These are phyloP conservation scores for Tylopilus cervinicoccineus DNA, from an alignment of 768 basidiomycete species.

Conservation along the genomic window DNA sequence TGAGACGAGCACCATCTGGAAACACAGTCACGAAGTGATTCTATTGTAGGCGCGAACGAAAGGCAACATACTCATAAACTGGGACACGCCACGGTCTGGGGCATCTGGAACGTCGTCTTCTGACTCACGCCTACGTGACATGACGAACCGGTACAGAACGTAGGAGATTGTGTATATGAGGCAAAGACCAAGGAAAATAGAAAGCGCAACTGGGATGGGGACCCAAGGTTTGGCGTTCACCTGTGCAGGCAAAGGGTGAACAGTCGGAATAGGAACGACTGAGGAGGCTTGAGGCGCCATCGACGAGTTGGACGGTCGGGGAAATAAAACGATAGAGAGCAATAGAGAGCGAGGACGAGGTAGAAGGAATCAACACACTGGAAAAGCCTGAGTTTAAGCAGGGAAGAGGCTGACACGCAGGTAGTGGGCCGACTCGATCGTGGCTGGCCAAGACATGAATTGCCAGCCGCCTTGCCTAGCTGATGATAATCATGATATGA, in stretches of 20 bases:
- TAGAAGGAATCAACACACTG: slow-evolving; percentile 12
- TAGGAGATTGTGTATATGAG: slow-evolving; percentile 25
- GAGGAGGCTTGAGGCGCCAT: slow-evolving; percentile 26
- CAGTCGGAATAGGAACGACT: neutral
- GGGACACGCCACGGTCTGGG: slow-evolving; percentile 23
- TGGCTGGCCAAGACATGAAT: slow-evolving; percentile 6
- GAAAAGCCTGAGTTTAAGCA: slow-evolving; percentile 1
- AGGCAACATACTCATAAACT: slow-evolving; percentile 25
- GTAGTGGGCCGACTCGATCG: neutral
- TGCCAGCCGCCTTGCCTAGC: neutral
- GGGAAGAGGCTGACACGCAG: slow-evolving; percentile 20
- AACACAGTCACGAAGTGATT: neutral
- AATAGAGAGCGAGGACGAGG: slow-evolving; percentile 5
- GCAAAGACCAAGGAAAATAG: slow-evolving; percentile 24
- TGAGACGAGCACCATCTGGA: slow-evolving; percentile 25
- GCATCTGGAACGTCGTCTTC: slow-evolving; percentile 12
- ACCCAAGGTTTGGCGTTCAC: slow-evolving; percentile 4
- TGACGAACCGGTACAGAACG: slow-evolving; percentile 25
- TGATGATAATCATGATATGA: too few relatives aligned
- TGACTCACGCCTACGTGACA: slow-evolving; percentile 13
- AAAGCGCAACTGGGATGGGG: slow-evolving; percentile 17
- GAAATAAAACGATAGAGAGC: slow-evolving; percentile 8
- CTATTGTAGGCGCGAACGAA: neutral
- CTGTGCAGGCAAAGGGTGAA: slow-evolving; percentile 1
- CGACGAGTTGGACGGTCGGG: slow-evolving; percentile 1